phyloP scores from a whole-genome alignment of 129 eudicot genomes.

The Mikania micrantha region DNA sequence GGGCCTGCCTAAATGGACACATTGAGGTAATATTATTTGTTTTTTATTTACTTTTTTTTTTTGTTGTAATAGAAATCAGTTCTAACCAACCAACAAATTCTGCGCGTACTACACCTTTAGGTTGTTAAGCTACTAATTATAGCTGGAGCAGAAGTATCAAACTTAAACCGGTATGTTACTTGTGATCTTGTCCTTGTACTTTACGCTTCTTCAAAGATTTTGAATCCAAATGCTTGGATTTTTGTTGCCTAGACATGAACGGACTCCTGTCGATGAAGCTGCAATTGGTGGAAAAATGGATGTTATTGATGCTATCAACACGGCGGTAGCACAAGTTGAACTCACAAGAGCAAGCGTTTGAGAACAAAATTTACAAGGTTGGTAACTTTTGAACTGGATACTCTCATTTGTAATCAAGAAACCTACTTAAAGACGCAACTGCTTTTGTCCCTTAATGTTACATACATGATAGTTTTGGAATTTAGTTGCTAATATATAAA shows the following conservation, averaged over 20 bases:
- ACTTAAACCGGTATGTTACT: constrained; percentile 52
- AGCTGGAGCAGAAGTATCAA: constrained; percentile 69
- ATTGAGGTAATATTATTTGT: constrained; percentile 46
- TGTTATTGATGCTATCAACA: constrained; percentile 63
- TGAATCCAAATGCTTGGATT: not conserved
- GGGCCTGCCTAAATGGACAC: constrained; percentile 94
- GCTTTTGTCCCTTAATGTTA: not conserved
- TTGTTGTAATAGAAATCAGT: not conserved
- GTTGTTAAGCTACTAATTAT: constrained; percentile 65
- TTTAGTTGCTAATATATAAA: not conserved
- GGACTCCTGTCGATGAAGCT: constrained; percentile 85
- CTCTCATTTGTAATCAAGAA: not conserved
- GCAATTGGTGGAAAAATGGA: constrained; percentile 58
- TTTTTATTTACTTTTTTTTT: constrained; percentile 3
- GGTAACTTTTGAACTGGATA: not conserved
- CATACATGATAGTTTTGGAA: not conserved
- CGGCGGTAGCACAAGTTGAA: constrained; percentile 62
- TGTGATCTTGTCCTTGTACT: not conserved
- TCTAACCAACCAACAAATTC: not conserved
- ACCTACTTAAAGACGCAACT: not conserved
- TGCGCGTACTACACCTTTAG: constrained; percentile 18
- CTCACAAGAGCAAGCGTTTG: constrained; percentile 47
- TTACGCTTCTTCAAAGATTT: not conserved
- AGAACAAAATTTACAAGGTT: not conserved
- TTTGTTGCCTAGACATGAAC: constrained; percentile 56